phyloP scores from a whole-genome alignment of 176 grass and related monocot species.

The Carex cristatella region DNA sequence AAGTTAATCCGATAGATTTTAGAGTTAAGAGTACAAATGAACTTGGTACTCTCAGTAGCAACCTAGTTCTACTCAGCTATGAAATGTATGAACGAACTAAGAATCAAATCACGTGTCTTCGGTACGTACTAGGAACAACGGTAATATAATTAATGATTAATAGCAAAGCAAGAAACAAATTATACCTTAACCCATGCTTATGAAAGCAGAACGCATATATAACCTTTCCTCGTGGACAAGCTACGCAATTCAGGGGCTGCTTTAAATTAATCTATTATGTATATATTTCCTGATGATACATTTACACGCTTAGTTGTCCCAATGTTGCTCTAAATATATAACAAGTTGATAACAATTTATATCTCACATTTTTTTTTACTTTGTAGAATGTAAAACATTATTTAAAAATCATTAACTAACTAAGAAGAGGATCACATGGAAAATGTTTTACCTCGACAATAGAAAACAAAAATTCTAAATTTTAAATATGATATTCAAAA shows the following conservation, averaged over 20 bases:
- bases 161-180: constrained; percentile 16
- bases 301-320: not conserved
- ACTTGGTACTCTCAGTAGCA: too few species aligned
- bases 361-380: not conserved
- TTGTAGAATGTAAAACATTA: not conserved
- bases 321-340: not conserved
- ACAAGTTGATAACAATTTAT: not conserved
- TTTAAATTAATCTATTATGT: not conserved
- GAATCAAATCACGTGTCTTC: not conserved
- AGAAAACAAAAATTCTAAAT: not conserved
- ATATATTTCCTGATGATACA: not conserved
- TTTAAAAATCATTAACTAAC: not conserved
- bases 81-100: not conserved
- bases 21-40: too few species aligned
- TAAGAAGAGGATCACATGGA: not conserved
- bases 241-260: constrained; percentile 1
- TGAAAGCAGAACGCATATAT: constrained; percentile 28
- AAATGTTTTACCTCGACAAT: not conserved
- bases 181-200: constrained; percentile 28
- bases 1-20: too few species aligned
- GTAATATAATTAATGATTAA: not conserved
- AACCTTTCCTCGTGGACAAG: constrained; percentile 22
- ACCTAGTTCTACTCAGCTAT: not conserved
- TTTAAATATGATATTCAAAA: not conserved
- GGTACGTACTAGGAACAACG: not conserved